These are phyloP conservation scores for Hymenoscyphus scutula DNA, from an alignment of 2,329 filamentous ascomycete genomes.

Conservation along the genomic window DNA sequence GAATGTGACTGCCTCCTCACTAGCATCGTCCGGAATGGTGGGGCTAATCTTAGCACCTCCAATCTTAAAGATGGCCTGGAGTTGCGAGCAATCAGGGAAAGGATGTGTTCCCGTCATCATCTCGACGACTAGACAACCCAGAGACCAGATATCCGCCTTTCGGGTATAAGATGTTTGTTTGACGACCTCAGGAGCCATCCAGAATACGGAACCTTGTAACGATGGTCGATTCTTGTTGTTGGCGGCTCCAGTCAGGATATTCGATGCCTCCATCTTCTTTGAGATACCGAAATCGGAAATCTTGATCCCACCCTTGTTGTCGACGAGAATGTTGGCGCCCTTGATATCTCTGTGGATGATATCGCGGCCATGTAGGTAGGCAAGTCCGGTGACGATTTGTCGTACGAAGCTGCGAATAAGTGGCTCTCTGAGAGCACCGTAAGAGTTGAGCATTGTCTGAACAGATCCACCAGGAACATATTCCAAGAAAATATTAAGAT, in stretches of 20 bases:
- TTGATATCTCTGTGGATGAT: conserved; percentile 99
- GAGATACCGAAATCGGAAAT: conserved; percentile 99
- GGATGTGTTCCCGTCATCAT: conserved; percentile 98
- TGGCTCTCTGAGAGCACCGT: conserved; percentile 89
- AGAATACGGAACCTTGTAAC: conserved; percentile 95
- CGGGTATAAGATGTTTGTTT: conserved; percentile 97
- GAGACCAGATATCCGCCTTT: conserved; percentile 98
- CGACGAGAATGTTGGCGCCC: conserved; percentile 95
- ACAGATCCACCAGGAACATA: conserved; percentile 97
- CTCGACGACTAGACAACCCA: conserved; percentile 94
- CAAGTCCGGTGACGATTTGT: conserved; percentile 88
- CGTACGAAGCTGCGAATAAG: conserved; percentile 95
- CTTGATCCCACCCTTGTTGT: conserved; percentile 98
- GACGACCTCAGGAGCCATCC: conserved; percentile 99
- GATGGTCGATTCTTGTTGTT: conserved; percentile 72
- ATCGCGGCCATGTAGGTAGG: conserved; percentile 88
- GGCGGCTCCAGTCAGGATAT: conserved; percentile 67
- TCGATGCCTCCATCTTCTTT: conserved; percentile 92
- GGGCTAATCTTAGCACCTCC: conserved; percentile 83
- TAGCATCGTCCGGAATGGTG: conserved; percentile 82
- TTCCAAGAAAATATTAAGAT: conserved; percentile 99
- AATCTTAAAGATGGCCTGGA: conserved; percentile 99
- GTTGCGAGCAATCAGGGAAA: conserved; percentile 93
- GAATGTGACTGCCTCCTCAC: conserved; percentile 80
- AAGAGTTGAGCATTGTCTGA: conserved; percentile 97